Evolutionary conservation across 352 stramenopile genomes (phyloP), one percentile per base, ranked within the genome.

Genomic region (Albugo laibachii): DNA sequence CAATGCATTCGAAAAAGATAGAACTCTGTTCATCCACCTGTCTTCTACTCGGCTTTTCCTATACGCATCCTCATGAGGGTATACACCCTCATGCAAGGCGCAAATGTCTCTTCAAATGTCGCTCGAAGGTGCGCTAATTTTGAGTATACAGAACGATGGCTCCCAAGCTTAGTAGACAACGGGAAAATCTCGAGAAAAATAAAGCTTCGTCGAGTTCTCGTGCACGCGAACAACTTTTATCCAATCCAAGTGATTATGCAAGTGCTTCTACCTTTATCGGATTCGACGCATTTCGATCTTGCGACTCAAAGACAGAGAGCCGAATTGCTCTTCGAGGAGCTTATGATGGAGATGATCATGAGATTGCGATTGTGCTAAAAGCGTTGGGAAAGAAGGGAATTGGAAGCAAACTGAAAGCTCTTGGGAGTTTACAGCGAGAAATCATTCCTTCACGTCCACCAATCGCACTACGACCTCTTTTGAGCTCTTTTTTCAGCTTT

Each of bases 331-430:
- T 0, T 62, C 62, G 15, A 59, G 67, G 35, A 72, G 57, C 34
- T 37, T 91, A 91, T 57, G 70, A 86, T 36, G 77, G 77, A 11
- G 50, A 62, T 13, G 77, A 91, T 64, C 66, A 83, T 47, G 74
- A 84, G 21, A 74, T 91, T 41, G 50, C 68, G 19, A 55, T 87
- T 52, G 69, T 67, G 36, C 69, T 91, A 48, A 91, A 91, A 57
- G 84, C 86, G 74, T 55, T 91, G 38, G 67, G 66, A 35, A 91
- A 91, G 61, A 86, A 86, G 47, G 77, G 72, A 40, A 56, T 61
- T 0, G 70, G 85, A 55, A 87, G 74, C 44, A 91, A 91, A 58
- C 68, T 57, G 44, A 91, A 91, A 63, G 74, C 77, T 47, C 60
- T 91, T 18, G 55, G 72, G n/a, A 69, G 49, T 16, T 65, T 91